Evolutionary conservation across 495 filamentous ascomycete genomes (phyloP).

Genomic region (Paragyromitra xinjiangensis): DNA sequence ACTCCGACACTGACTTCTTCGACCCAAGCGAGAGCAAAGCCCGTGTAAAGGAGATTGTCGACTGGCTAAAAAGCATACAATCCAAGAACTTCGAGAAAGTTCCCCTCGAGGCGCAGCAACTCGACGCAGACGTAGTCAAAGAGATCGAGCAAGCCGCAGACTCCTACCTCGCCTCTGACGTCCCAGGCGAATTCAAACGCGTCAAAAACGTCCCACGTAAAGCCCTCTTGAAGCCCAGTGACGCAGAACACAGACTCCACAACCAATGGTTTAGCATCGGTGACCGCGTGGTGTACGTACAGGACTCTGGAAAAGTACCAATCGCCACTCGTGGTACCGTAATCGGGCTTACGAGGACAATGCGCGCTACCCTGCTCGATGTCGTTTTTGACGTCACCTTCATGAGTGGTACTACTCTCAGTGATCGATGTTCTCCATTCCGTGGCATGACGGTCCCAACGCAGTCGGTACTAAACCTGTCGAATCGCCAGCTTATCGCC

Average conservation of each 20-base stretch:
- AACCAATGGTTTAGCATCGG: constrained; percentile 86
- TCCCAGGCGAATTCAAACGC: constrained; percentile 63
- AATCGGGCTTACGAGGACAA: constrained; percentile 85
- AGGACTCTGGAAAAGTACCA: constrained; percentile 92
- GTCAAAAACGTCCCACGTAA: constrained; percentile 82
- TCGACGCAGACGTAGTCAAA: constrained; percentile 88
- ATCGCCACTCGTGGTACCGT: constrained; percentile 92
- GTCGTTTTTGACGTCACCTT: constrained; percentile 93
- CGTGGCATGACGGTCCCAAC: constrained; percentile 89
- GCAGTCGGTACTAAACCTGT: constrained; percentile 85
- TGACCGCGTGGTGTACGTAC: constrained; percentile 90
- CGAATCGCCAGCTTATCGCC: constrained; percentile 79
- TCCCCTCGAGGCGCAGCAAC: constrained; percentile 91
- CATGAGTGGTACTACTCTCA: constrained; percentile 92
- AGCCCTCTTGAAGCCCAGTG: constrained; percentile 86
- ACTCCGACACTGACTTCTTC: constrained; percentile 88
- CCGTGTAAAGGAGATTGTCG: constrained; percentile 81
- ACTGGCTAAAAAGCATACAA: constrained; percentile 90
- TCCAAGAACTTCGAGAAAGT: constrained; percentile 91
- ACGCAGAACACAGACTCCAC: constrained; percentile 88
- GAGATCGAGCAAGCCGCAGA: constrained; percentile 82
- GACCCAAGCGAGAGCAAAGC: constrained; percentile 69
- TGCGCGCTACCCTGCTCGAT: constrained; percentile 82
- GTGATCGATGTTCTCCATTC: constrained; percentile 92
- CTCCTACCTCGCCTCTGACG: constrained; percentile 56